Percentiles rank a stretch among this genome's conserved stretches.
Conservation (phyloP, 805 yeast genomes). For the Millerago galiae region DNA sequence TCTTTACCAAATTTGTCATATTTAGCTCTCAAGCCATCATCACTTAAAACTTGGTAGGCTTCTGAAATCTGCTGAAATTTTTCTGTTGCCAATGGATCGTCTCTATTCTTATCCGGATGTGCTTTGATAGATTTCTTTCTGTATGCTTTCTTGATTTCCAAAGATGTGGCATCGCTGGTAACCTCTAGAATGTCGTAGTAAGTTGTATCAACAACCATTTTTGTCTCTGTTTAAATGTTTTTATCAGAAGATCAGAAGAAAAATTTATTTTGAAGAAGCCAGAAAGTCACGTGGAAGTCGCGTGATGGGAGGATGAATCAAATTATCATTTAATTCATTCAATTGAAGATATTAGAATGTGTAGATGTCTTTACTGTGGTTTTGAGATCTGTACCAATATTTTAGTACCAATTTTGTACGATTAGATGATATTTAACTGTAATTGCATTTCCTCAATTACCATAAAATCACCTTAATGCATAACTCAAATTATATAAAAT, state of each 20-base stretch:
- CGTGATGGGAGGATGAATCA: background rate
- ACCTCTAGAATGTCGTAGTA: constrained; percentile 68
- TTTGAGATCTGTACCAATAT: no score
- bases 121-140: constrained; percentile 67
- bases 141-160: constrained; percentile 74
- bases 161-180: constrained; percentile 48
- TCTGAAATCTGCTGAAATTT: constrained; percentile 57
- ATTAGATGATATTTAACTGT: no score
- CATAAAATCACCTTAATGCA: no score
- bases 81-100: constrained; percentile 68
- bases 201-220: constrained; percentile 65
- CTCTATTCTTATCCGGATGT: constrained; percentile 79
- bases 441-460: no score
- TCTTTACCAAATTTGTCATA: constrained; percentile 76
- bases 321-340: no score
- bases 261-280: no score
- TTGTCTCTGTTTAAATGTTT: background rate
- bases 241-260: no score
- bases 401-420: no score
- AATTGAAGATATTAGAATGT: no score
- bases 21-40: constrained; percentile 52
- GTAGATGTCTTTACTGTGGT: no score
- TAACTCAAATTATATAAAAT: no score
- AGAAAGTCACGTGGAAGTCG: background rate
- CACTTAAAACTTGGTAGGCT: constrained; percentile 75